phyloP scores from a whole-genome alignment of 1,284 basidiomycete species.

The Exobasidium rhododendri region DNA sequence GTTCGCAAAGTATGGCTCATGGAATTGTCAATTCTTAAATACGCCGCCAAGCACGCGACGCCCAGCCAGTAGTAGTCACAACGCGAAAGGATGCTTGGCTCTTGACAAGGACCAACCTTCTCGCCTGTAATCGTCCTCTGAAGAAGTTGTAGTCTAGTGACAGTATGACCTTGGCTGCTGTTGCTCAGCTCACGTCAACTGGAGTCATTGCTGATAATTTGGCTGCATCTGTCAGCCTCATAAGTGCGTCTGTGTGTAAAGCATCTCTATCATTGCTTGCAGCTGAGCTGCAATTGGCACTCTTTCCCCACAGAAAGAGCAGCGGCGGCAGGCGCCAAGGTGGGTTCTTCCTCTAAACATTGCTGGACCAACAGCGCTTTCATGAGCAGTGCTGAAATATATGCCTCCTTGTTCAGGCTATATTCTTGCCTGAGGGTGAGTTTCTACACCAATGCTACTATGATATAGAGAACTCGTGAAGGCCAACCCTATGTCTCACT shows the following conservation, averaged over 20 bases:
- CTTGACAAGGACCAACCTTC: neutral
- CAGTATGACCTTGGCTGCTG: conserved; percentile 49
- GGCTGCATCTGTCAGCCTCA: conserved; percentile 34
- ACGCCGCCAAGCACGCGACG: too few relatives aligned
- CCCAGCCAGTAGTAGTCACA: too few relatives aligned
- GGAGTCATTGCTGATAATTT: conserved; percentile 46
- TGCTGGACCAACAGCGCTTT: too few relatives aligned
- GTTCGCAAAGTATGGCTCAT: too few relatives aligned
- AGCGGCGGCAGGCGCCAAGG: conserved; percentile 55
- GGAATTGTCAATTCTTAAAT: too few relatives aligned
- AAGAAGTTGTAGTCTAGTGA: too few relatives aligned
- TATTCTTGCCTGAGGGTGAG: conserved; percentile 57
- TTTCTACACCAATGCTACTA: conserved; percentile 25
- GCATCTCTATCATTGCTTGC: too few relatives aligned
- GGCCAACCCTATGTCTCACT: neutral
- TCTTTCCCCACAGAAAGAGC: conserved; percentile 46
- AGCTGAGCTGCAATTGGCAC: too few relatives aligned
- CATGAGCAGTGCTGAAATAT: too few relatives aligned
- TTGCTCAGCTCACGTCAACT: conserved; percentile 43
- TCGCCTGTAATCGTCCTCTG: neutral
- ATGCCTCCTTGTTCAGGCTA: too few relatives aligned
- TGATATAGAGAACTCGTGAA: neutral
- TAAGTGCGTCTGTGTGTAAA: conserved; percentile 40
- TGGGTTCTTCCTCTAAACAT: too few relatives aligned
- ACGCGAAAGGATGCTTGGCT: too few relatives aligned